Evolutionary conservation across 805 yeast genomes (phyloP).

Genomic region (Zygosaccharomyces lentus): DNA sequence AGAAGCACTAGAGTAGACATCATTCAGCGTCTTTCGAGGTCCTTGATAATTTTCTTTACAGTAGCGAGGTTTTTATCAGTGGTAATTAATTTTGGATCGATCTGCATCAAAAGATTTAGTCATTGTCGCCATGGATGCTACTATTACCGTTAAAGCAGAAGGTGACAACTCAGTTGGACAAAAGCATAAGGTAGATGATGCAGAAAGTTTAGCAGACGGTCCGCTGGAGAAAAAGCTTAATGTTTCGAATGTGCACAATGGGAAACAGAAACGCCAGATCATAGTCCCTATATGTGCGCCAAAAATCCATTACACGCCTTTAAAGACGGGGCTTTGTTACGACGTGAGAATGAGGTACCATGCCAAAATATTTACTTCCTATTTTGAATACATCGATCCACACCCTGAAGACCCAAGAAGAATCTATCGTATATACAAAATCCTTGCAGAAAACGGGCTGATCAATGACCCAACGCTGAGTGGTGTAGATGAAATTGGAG

Average conservation of each 20-base stretch:
- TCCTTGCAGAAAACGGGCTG: slow-evolving; percentile 89
- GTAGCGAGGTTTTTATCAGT: background rate
- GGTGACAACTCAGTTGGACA: background rate
- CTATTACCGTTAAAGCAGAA: slow-evolving; percentile 3
- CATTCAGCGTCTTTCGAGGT: background rate
- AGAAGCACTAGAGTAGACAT: background rate
- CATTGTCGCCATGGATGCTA: slow-evolving; percentile 5
- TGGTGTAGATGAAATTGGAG: slow-evolving; percentile 70
- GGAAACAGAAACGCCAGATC: slow-evolving; percentile 32
- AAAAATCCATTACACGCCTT: slow-evolving; percentile 61
- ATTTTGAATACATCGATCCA: slow-evolving; percentile 92
- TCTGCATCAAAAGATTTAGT: background rate
- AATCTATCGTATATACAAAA: slow-evolving; percentile 88
- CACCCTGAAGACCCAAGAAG: slow-evolving; percentile 99
- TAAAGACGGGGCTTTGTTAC: slow-evolving; percentile 91
- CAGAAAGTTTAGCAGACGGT: slow-evolving; percentile 8
- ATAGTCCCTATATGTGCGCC: slow-evolving; percentile 61
- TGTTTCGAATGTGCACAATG: slow-evolving; percentile 2
- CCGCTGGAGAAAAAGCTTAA: slow-evolving; percentile 2
- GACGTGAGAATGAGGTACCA: slow-evolving; percentile 98
- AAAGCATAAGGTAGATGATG: slow-evolving; percentile 12
- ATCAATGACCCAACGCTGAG: slow-evolving; percentile 73
- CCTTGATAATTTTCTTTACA: background rate
- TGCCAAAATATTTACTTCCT: slow-evolving; percentile 87
- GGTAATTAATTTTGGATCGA: background rate